Conservation (phyloP, 306 rosid species). For the Castanea crenata region DNA sequence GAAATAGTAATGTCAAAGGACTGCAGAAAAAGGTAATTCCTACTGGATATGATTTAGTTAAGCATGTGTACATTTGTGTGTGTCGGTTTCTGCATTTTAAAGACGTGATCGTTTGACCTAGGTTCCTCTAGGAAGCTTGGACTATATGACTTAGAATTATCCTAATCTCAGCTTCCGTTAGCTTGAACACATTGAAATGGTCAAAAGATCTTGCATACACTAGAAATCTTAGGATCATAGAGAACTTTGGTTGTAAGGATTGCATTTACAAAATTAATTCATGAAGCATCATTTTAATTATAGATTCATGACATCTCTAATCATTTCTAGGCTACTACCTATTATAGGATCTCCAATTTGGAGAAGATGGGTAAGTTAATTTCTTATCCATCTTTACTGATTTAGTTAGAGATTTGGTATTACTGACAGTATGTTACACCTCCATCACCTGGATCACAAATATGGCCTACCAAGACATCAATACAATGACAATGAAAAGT, state of each 20-base stretch:
- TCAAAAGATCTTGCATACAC: not conserved
- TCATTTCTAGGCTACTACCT: not conserved
- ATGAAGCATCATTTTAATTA: not conserved
- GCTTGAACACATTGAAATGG: not conserved
- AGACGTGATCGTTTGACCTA: not conserved
- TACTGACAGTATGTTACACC: not conserved
- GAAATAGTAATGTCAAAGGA: constrained; percentile 15
- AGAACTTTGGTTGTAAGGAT: not conserved
- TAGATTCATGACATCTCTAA: not conserved
- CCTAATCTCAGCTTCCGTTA: not conserved
- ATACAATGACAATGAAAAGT: not conserved
- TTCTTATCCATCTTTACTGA: not conserved
- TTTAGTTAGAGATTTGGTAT: not conserved
- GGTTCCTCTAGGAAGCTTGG: not conserved
- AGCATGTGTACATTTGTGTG: not conserved
- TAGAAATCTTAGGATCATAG: not conserved
- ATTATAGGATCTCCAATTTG: not conserved
- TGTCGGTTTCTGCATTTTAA: not conserved
- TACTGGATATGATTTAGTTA: not conserved
- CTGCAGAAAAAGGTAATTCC: constrained; percentile 20
- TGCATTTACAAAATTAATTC: not conserved
- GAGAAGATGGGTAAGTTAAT: not conserved
- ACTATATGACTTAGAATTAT: not conserved
- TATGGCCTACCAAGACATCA: not conserved
- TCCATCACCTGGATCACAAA: not conserved